Evolutionary conservation across 495 filamentous ascomycete species (phyloP).

Genomic region (Hypoxylon intermedium): DNA sequence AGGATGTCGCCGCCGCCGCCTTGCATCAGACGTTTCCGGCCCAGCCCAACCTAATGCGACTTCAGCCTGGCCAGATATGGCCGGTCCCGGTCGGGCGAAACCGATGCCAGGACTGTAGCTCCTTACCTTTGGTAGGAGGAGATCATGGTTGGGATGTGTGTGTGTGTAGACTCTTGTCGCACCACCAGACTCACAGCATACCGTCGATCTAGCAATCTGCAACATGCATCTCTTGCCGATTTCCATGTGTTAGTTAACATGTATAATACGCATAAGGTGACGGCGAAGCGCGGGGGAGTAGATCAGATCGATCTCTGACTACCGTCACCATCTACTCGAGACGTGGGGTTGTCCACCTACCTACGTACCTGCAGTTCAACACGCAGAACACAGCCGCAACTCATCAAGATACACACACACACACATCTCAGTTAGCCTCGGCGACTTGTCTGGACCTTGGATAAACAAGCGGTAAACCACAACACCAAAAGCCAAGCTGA

Average conservation of each 20-base stretch:
- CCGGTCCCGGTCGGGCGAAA: not conserved
- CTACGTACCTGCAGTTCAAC: too few relatives aligned
- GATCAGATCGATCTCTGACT: not conserved
- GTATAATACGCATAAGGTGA: not conserved
- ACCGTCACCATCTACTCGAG: too few relatives aligned
- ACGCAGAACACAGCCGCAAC: too few relatives aligned
- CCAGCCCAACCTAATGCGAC: not conserved
- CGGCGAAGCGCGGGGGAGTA: not conserved
- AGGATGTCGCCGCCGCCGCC: not conserved
- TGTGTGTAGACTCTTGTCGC: not conserved
- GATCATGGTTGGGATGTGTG: not conserved
- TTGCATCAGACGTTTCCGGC: not conserved
- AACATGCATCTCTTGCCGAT: not conserved
- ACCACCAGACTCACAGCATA: not conserved
- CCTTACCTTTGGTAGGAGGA: constrained; percentile 1
- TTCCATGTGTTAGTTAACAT: not conserved
- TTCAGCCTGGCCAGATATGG: too few relatives aligned
- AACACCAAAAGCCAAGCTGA: too few relatives aligned
- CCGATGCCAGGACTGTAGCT: constrained; percentile 1
- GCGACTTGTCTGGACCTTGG: too few relatives aligned
- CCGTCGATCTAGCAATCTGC: not conserved
- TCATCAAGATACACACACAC: too few relatives aligned
- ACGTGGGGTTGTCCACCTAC: too few relatives aligned
- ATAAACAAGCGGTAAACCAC: too few relatives aligned
- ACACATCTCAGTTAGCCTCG: too few relatives aligned